These are phyloP conservation scores for Kurtzmaniella quercitrusa DNA, from an alignment of 1,139 yeast species.

Conservation along the genomic window DNA sequence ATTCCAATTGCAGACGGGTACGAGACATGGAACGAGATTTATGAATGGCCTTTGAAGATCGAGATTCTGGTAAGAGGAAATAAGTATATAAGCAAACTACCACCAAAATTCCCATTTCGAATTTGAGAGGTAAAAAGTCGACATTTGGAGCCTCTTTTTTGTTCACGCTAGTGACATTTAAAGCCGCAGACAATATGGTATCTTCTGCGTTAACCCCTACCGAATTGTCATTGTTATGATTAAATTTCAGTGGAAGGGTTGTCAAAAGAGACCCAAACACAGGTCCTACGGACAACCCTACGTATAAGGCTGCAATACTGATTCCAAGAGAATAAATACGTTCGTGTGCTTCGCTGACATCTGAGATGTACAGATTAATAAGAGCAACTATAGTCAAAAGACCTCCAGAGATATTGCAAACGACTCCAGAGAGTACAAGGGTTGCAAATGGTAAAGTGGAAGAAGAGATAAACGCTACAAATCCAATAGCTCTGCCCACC, in stretches of 20 bases:
- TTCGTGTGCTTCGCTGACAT: constrained; percentile 52
- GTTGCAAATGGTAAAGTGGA: constrained; percentile 28
- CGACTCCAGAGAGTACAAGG: constrained; percentile 31
- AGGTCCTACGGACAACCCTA: constrained; percentile 67
- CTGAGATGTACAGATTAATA: constrained; percentile 58
- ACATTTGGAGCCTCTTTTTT: constrained; percentile 8
- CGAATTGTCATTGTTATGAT: not conserved
- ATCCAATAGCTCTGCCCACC: constrained; percentile 21
- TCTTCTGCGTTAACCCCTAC: constrained; percentile 4
- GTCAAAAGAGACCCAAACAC: constrained; percentile 43
- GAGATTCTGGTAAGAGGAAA: constrained; percentile 54
- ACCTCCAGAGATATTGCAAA: constrained; percentile 57
- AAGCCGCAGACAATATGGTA: not conserved
- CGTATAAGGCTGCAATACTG: constrained; percentile 51
- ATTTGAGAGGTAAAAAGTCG: constrained; percentile 28
- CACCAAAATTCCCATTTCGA: constrained; percentile 23
- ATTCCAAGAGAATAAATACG: constrained; percentile 56
- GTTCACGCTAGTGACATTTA: not conserved
- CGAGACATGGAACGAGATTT: constrained; percentile 39
- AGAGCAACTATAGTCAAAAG: constrained; percentile 46
- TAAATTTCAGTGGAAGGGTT: constrained; percentile 14
- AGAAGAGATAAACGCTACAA: constrained; percentile 25
- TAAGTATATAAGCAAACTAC: constrained; percentile 25
- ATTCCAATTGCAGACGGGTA: constrained; percentile 3
- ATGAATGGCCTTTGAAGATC: constrained; percentile 40